Evolutionary conservation across 345 rosid species (phyloP).

Genomic region (Pistacia vera): DNA sequence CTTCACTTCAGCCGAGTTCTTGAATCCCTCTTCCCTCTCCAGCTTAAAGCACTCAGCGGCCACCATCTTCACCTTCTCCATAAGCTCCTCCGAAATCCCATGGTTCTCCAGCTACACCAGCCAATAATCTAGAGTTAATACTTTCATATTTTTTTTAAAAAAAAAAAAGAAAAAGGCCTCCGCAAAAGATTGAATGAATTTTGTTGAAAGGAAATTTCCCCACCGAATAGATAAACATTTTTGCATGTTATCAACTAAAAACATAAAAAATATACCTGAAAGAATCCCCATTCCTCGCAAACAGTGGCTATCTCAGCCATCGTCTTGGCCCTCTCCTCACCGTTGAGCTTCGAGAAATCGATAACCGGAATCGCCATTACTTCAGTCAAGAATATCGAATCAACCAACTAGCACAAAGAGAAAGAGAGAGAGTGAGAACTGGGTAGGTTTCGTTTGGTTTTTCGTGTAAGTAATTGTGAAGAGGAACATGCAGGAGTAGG

Average conservation of each 20-base stretch:
- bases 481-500: not conserved
- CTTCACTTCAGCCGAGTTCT: slow-evolving; percentile 51
- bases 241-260: not conserved
- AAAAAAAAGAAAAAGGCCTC: not conserved
- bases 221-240: not conserved
- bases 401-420: not conserved
- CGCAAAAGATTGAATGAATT: not conserved
- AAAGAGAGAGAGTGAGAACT: not conserved
- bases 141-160: too few relatives aligned
- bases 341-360: slow-evolving; percentile 81
- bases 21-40: slow-evolving; percentile 77
- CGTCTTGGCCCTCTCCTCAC: slow-evolving; percentile 62
- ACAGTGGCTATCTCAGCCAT: slow-evolving; percentile 73
- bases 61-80: slow-evolving; percentile 75
- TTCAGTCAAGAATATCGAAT: not conserved
- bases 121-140: too few relatives aligned
- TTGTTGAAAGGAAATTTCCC: not conserved
- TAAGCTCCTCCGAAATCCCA: slow-evolving; percentile 70
- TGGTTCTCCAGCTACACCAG: slow-evolving; percentile 70
- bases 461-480: not conserved
- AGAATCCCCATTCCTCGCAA: slow-evolving; percentile 92
- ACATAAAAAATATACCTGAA: slow-evolving; percentile 55
- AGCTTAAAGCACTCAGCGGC: slow-evolving; percentile 52
- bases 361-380: slow-evolving; percentile 88
- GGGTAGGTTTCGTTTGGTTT: too few relatives aligned